Evolutionary conservation across 208 protist genomes (phyloP).

Genomic region (Acanthamoeba royreba): DNA sequence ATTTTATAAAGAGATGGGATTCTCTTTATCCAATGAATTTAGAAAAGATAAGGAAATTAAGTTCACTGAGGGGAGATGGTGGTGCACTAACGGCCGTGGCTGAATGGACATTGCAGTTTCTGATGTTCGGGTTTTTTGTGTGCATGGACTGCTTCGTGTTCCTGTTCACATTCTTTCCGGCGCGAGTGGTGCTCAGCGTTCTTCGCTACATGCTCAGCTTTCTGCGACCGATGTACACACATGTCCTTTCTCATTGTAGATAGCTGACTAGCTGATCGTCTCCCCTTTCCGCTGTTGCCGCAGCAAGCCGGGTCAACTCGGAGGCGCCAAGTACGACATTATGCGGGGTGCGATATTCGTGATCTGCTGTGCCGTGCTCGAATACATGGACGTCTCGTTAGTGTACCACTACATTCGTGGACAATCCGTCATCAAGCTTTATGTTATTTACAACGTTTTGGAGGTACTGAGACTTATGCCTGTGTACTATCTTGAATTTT

Average conservation of each 20-base stretch:
- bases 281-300: not conserved
- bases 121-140: conserved; percentile 72
- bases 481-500: not conserved
- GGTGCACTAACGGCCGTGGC: no score
- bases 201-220: not conserved
- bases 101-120: not conserved
- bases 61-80: no score
- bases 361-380: conserved; percentile 51
- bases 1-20: not conserved
- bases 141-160: conserved; percentile 76
- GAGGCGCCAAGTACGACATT: conserved; percentile 49
- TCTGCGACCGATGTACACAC: not conserved
- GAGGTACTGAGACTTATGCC: conserved; percentile 68
- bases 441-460: conserved; percentile 93
- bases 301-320: not conserved
- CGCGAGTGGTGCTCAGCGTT: conserved; percentile 59
- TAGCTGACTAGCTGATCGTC: not conserved
- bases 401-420: conserved; percentile 87
- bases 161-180: conserved; percentile 73
- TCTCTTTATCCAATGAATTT: no score
- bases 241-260: not conserved
- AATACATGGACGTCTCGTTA: conserved; percentile 74
- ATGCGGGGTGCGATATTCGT: conserved; percentile 57
- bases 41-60: no score
- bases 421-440: conserved; percentile 90